phyloP scores from a whole-genome alignment of 2,329 filamentous ascomycete species.

The Lasiodiplodia citricola region DNA sequence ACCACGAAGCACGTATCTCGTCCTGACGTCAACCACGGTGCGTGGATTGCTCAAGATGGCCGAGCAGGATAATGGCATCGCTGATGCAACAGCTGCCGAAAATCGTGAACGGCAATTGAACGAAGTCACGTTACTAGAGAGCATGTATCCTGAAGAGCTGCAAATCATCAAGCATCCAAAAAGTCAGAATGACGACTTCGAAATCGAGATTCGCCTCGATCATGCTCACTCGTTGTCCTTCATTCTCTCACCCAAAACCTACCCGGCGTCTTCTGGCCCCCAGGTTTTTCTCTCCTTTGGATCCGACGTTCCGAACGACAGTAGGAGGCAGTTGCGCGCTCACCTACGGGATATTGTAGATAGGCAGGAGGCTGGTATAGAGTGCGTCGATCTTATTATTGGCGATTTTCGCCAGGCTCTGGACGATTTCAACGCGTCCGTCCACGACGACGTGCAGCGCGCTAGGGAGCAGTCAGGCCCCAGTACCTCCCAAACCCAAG shows the following conservation, averaged over 20 bases:
- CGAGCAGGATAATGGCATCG: neutral
- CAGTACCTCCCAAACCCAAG: neutral
- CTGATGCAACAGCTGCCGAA: neutral
- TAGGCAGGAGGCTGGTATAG: slow-evolving; percentile 9
- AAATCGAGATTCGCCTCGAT: slow-evolving; percentile 7
- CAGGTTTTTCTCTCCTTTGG: slow-evolving; percentile 18
- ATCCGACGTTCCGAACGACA: neutral
- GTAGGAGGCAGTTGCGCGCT: slow-evolving; percentile 1
- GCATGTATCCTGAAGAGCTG: slow-evolving; percentile 25
- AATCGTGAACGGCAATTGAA: slow-evolving; percentile 22
- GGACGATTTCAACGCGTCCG: slow-evolving; percentile 25
- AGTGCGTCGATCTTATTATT: slow-evolving; percentile 25
- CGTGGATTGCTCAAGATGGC: neutral
- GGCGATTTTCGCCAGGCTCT: slow-evolving; percentile 26
- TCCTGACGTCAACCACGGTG: too few species aligned
- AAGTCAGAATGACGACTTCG: slow-evolving; percentile 7
- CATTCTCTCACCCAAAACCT: slow-evolving; percentile 8
- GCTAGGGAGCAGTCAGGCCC: neutral
- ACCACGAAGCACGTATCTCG: neutral
- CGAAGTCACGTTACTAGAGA: slow-evolving; percentile 20
- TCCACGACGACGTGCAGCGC: slow-evolving; percentile 9
- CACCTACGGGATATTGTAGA: slow-evolving; percentile 2
- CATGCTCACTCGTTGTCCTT: slow-evolving; percentile 14
- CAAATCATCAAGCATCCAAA: slow-evolving; percentile 15
- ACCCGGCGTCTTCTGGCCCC: slow-evolving; percentile 4